Evolutionary conservation across 2,329 filamentous ascomycete genomes (phyloP).

Genomic region (Fusarium sp.): DNA sequence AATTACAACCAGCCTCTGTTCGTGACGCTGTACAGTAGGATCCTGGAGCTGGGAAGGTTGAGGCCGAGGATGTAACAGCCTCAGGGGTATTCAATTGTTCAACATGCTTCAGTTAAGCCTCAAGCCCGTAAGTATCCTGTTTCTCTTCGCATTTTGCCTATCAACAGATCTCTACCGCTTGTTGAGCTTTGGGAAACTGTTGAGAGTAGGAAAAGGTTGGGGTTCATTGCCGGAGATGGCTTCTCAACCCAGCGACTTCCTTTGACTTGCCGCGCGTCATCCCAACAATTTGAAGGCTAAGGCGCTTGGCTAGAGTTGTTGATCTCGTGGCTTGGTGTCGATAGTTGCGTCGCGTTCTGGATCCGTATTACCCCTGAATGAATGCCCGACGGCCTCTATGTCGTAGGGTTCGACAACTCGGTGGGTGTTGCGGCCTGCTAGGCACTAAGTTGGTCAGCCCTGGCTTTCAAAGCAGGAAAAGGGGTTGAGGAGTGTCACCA

Average conservation of each 20-base stretch:
- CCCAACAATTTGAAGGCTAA: neutral
- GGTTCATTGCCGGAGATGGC: neutral
- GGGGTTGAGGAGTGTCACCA: neutral
- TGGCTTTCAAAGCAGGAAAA: fast-evolving
- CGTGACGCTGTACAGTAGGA: neutral
- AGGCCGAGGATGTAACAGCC: neutral
- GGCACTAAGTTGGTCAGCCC: neutral
- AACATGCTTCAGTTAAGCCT: neutral
- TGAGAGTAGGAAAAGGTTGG: too few species aligned
- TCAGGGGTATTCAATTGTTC: neutral
- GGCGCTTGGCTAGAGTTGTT: neutral
- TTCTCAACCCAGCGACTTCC: neutral
- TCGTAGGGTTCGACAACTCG: neutral
- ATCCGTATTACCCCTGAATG: neutral
- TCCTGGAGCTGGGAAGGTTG: neutral
- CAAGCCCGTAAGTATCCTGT: neutral
- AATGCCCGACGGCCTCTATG: too few species aligned
- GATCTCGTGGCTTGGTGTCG: neutral
- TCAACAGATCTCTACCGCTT: neutral
- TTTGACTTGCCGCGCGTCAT: neutral
- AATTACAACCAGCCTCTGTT: neutral
- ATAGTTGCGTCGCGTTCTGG: neutral
- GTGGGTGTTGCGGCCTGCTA: neutral
- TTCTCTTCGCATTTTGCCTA: neutral
- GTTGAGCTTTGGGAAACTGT: neutral